Percentiles rank a stretch among this genome's conserved stretches.
Conservation (phyloP, 768 basidiomycete species). For the Pisolithus marmoratus region DNA sequence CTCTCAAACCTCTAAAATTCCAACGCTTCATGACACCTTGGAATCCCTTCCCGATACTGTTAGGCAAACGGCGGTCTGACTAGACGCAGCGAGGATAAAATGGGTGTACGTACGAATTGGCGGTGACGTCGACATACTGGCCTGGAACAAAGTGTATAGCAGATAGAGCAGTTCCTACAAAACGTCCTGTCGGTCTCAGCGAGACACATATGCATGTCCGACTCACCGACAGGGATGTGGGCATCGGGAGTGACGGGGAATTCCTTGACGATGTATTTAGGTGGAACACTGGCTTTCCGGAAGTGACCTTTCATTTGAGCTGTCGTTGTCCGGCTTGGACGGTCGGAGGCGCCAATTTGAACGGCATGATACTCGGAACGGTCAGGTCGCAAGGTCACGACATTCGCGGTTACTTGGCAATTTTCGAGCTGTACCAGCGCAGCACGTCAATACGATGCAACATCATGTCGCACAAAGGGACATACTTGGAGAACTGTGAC, state of each 20-base stretch:
- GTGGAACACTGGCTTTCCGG: conserved; percentile 68
- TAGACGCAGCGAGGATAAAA: background rate
- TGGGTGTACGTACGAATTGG: conserved; percentile 69
- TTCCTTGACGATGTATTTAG: conserved; percentile 83
- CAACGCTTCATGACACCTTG: conserved; percentile 96
- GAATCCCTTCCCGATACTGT: conserved; percentile 94
- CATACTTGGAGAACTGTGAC: conserved; percentile 92
- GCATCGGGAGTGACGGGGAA: conserved; percentile 88
- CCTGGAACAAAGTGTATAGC: conserved; percentile 97
- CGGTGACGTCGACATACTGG: conserved; percentile 88
- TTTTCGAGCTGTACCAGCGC: conserved; percentile 60
- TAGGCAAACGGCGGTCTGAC: conserved; percentile 7
- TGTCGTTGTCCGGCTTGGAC: conserved; percentile 64
- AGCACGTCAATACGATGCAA: conserved; percentile 2
- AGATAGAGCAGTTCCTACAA: conserved; percentile 77
- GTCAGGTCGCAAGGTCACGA: conserved; percentile 57
- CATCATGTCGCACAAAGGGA: conserved; percentile 1
- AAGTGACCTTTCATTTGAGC: conserved; percentile 88
- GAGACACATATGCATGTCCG: background rate
- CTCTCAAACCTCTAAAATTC: conserved; percentile 86
- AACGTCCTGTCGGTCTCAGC: background rate
- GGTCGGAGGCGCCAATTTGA: conserved; percentile 83
- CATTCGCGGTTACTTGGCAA: conserved; percentile 83
- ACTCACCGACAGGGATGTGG: conserved; percentile 80
- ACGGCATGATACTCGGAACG: conserved; percentile 84